Evolutionary conservation across 1,139 yeast genomes (phyloP).

Genomic region (Kurtzmaniella quercitrusa): DNA sequence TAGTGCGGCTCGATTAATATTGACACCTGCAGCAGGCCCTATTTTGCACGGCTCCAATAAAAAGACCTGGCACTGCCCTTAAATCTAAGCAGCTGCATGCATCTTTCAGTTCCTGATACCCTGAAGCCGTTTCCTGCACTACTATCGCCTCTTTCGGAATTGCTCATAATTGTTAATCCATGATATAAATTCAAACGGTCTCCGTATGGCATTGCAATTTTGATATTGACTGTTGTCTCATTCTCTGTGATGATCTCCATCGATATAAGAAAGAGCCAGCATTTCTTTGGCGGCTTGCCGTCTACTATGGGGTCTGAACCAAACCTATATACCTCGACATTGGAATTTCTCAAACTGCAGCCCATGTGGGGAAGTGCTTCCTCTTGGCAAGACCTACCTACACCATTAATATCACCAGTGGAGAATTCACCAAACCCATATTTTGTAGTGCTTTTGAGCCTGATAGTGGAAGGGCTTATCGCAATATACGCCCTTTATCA

Average conservation of each 20-base stretch:
- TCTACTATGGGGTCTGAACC: neutral
- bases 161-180: neutral
- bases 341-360: neutral
- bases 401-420: constrained; percentile 20
- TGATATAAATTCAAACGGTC: neutral
- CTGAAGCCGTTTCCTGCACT: neutral
- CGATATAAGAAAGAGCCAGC: neutral
- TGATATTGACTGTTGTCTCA: neutral
- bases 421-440: constrained; percentile 31
- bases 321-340: neutral
- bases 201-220: neutral
- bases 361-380: neutral
- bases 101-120: too few relatives aligned
- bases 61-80: too few relatives aligned
- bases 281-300: neutral
- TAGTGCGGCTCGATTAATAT: too few relatives aligned
- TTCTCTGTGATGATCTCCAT: neutral
- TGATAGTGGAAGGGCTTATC: constrained; percentile 10
- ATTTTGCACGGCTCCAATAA: too few relatives aligned
- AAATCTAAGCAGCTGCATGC: too few relatives aligned
- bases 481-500: constrained; percentile 17
- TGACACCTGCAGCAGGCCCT: too few relatives aligned
- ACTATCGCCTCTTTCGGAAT: neutral
- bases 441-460: constrained; percentile 22
- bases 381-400: neutral